Evolutionary conservation across 2,329 filamentous ascomycete species (phyloP).

Genomic region (Colletotrichum plurivorum): DNA sequence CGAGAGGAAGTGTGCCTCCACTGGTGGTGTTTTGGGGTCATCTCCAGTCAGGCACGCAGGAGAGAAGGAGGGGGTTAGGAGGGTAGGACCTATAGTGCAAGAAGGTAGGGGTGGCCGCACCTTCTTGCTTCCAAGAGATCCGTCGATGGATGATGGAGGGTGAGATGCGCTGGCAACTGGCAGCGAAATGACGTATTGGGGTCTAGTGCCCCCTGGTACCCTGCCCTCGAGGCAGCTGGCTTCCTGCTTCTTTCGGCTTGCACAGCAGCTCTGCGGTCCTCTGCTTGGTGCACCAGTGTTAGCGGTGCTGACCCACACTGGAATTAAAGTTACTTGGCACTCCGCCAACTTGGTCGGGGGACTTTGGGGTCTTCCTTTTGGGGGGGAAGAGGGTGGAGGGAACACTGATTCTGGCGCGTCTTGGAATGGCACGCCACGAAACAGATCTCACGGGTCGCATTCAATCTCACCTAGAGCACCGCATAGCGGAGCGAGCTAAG

Average conservation of each 20-base stretch:
- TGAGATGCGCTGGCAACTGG: conserved; percentile 35
- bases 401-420: conserved; percentile 27
- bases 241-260: conserved; percentile 20
- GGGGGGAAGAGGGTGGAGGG: background rate
- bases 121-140: conserved; percentile 27
- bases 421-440: conserved; percentile 37
- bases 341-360: conserved; percentile 37
- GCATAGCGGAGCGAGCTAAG: conserved; percentile 6
- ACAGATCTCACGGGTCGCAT: conserved; percentile 29
- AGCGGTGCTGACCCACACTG: conserved; percentile 20
- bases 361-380: conserved; percentile 1
- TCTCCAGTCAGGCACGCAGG: conserved; percentile 2
- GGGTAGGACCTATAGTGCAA: background rate
- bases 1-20: background rate
- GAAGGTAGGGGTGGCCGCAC: conserved; percentile 2
- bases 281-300: conserved; percentile 11
- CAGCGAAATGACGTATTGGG: conserved; percentile 32
- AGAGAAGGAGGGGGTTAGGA: background rate
- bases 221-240: conserved; percentile 19
- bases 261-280: conserved; percentile 16
- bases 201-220: conserved; percentile 20
- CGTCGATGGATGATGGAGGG: conserved; percentile 1
- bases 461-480: conserved; percentile 18
- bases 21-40: background rate
- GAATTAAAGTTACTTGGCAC: conserved; percentile 41